Base-by-base conservation (phyloP, 495 filamentous ascomycete genomes). In the Corynascus novoguineensis region DNA sequence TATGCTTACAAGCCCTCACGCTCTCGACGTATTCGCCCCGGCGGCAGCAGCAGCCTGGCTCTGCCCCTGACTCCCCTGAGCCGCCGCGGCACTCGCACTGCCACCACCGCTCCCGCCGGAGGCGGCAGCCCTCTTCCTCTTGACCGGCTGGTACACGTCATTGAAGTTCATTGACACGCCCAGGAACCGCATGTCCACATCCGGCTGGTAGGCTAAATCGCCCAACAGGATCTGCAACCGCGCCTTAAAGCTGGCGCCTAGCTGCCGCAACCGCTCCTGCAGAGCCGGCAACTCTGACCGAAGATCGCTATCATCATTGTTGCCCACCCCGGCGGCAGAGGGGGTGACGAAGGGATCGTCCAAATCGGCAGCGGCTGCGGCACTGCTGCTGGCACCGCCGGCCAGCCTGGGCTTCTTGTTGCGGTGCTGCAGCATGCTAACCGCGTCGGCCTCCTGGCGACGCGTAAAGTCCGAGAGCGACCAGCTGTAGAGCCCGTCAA, bases 81-180 rank as follows among this genome's bases (percentile, higher is more conserved):
- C 45, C 0, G 60, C 60, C 1, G 65, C 51, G 19, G 64, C 62
- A 11, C 40, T 32, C 60, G 34, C 34, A n/a, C 15, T n/a, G 4
- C 19, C 45, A 1, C 37, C 37, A 0, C 15, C 37, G 3, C 17
- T 17, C 29, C 24, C 29, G 9, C n/a, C n/a, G n/a, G n/a, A n/a
- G 47, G 3, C 8, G n/a, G n/a, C 19, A 12, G 38, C 7, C 27
- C 21, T 69, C 68, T 84, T 80, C 70, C 83, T 76, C 56, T 83
- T 79, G 42, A 82, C 79, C 4, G 88, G 86, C 69, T 86, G 78
- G 72, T 97, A 97, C 8, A 96, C 89, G 70, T 97, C 92, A 70
- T 99, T 99, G 68, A 99, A 99, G 67, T 97, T 99, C 90, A 99
- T 95, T 21, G 92, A 88, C 46, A 96, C 89, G 10, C 87, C 95